Evolutionary conservation across 371 early-diverging fungal species (phyloP).

Genomic region (Mortierella sp.): DNA sequence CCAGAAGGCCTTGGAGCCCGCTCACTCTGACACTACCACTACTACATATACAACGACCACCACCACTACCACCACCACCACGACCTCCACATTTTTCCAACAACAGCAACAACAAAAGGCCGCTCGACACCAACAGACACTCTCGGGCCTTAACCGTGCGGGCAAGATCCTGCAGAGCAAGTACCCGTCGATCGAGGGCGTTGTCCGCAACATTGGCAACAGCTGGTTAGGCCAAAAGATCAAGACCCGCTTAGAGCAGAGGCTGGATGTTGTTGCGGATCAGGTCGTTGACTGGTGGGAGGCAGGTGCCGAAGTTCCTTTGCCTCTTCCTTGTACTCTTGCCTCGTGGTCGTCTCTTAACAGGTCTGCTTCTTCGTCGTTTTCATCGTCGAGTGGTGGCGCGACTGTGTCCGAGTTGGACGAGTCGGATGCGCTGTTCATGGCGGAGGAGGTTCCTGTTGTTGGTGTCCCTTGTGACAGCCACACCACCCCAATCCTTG

Average conservation of each 20-base stretch:
- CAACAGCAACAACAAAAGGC: constrained; percentile 13
- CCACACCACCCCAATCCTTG: background rate
- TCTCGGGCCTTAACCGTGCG: constrained; percentile 35
- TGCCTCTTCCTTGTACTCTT: background rate
- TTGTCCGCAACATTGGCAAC: constrained; percentile 17
- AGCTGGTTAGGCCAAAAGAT: constrained; percentile 45
- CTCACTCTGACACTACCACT: background rate
- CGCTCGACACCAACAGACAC: background rate
- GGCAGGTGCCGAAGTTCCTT: background rate
- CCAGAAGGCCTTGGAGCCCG: background rate
- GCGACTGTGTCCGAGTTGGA: background rate
- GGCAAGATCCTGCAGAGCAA: constrained; percentile 31
- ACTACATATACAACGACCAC: background rate
- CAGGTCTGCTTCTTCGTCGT: background rate
- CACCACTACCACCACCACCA: background rate
- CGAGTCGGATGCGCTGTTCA: background rate
- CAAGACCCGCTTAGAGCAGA: constrained; percentile 24
- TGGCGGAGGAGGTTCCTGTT: background rate
- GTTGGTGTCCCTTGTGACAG: background rate
- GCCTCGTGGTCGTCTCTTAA: background rate
- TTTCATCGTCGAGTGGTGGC: background rate
- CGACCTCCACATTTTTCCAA: background rate
- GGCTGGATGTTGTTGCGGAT: constrained; percentile 32
- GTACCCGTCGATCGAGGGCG: constrained; percentile 31
- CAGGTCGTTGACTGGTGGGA: constrained; percentile 45